These are phyloP conservation scores for Wickerhamomyces kurtzmanii DNA, from an alignment of 805 yeast genomes.

Conservation along the genomic window DNA sequence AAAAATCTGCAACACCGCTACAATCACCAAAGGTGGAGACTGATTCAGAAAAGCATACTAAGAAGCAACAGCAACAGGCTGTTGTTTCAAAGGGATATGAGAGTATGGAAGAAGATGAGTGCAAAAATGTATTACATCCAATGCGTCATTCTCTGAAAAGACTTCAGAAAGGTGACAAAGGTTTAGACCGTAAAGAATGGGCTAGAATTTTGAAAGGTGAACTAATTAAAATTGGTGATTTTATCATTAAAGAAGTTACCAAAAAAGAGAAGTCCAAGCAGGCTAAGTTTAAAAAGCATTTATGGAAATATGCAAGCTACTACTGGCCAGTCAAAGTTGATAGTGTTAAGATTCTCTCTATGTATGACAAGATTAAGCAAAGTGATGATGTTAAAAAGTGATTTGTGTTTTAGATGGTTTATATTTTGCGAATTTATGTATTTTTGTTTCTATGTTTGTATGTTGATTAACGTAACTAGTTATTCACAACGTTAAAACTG, in stretches of 20 bases:
- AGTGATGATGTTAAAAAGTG: slow-evolving; percentile 1
- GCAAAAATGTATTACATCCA: slow-evolving; percentile 53
- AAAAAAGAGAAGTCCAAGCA: slow-evolving; percentile 19
- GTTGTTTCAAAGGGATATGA: slow-evolving; percentile 48
- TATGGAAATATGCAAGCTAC: slow-evolving; percentile 77
- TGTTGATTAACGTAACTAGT: too few species aligned
- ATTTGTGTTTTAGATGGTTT: background rate
- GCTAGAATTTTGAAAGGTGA: slow-evolving; percentile 61
- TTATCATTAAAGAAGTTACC: slow-evolving; percentile 36
- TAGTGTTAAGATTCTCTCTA: slow-evolving; percentile 58
- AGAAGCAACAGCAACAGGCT: slow-evolving; percentile 9
- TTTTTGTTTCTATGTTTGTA: background rate
- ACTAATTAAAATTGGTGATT: slow-evolving; percentile 63
- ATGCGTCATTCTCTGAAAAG: slow-evolving; percentile 58
- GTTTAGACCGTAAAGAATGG: slow-evolving; percentile 71
- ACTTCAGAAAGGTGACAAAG: slow-evolving; percentile 62
- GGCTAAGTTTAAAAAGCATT: slow-evolving; percentile 43
- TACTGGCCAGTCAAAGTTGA: slow-evolving; percentile 89
- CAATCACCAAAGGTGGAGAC: slow-evolving; percentile 5
- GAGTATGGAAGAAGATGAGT: slow-evolving; percentile 67
- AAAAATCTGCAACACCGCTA: slow-evolving; percentile 4
- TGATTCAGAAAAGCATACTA: slow-evolving; percentile 3
- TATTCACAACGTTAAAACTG: too few species aligned
- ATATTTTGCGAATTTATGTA: too few species aligned
- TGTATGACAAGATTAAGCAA: slow-evolving; percentile 56